Base-by-base conservation (phyloP, 768 basidiomycete species). In the Rickenella mellea region DNA sequence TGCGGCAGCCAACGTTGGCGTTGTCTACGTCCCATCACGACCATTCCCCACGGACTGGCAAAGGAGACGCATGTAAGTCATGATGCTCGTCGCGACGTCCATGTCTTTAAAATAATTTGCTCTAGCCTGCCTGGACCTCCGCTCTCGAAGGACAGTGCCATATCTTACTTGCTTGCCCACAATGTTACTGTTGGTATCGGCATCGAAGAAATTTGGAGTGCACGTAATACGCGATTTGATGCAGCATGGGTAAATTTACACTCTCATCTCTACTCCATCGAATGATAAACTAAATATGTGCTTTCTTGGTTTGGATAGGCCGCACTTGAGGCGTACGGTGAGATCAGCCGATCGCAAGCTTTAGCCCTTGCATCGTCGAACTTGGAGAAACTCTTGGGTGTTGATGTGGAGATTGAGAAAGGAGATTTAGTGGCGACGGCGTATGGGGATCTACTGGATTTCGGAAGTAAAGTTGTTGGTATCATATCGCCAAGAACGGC, bases 1-100 rank as follows among this genome's bases (percentile, higher is more conserved):
- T 21, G 82, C 76, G 1, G 63, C 66, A 20, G 79, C 83, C 2
- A 64, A 69, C 11, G 65, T 90, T 31, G 85, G 86, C 19, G 74
- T 92, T 25, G 74, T 93, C 48, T 51, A 88, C 19, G 59, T 67
- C 4, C 80, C 82, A 9, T 65, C 78, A 2, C 64, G 86, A 40
- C 71, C 87, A 5, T 89, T 81, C 68, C 91, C 92, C 0, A 51
- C 54, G 22, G 41, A 53, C 6, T 96, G 90, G 90, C 82, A 83
- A 49, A 58, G 66, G 44, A 64, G 65, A 35, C 66, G 84, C 43
- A 74, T 80, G 80, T 81, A 52, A 53, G 77, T 36, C 24, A 14
- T 36, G 15, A 36, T 17, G 9, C 3, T 36, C 3, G 5, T 10
- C 3, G 19, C 2, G 50, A 60, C 7, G 46, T 61, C 20, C 51